Conservation (phyloP, 257 asterid species). For the Lycium ferocissimum region DNA sequence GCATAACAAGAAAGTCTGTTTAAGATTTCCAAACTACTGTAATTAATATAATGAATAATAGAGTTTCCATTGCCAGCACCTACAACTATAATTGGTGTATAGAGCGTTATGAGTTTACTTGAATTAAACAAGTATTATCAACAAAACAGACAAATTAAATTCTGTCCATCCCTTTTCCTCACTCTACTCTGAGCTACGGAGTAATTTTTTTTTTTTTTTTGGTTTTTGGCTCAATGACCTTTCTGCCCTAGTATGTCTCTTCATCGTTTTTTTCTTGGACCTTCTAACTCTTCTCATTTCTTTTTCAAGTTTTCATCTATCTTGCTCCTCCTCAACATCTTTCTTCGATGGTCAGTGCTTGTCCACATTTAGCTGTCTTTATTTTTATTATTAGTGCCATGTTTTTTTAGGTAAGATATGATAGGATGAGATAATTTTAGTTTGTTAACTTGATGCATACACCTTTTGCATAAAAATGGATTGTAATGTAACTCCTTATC, state of each 20-base stretch:
- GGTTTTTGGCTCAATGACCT: not conserved
- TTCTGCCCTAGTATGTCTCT: not conserved
- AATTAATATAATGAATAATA: not conserved
- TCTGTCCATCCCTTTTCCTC: not conserved
- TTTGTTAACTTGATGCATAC: not conserved
- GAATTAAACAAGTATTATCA: not conserved
- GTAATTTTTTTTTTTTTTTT: not conserved
- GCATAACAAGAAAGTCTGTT: not conserved
- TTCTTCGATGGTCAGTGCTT: not conserved
- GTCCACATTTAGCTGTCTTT: not conserved
- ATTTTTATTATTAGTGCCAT: not conserved
- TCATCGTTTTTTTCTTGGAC: slow-evolving; percentile 17
- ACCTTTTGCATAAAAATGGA: not conserved
- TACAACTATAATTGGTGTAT: slow-evolving; percentile 5
- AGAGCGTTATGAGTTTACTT: not conserved
- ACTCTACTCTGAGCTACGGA: not conserved
- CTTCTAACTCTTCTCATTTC: not conserved
- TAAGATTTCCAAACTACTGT: not conserved
- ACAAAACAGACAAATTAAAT: slow-evolving; percentile 2
- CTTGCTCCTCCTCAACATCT: not conserved
- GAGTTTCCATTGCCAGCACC: not conserved
- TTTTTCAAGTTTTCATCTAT: not conserved
- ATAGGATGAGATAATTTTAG: not conserved
- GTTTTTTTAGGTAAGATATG: not conserved
- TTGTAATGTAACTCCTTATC: not conserved